phyloP scores from a whole-genome alignment of 768 basidiomycete species.

The Cyathus striatus region DNA sequence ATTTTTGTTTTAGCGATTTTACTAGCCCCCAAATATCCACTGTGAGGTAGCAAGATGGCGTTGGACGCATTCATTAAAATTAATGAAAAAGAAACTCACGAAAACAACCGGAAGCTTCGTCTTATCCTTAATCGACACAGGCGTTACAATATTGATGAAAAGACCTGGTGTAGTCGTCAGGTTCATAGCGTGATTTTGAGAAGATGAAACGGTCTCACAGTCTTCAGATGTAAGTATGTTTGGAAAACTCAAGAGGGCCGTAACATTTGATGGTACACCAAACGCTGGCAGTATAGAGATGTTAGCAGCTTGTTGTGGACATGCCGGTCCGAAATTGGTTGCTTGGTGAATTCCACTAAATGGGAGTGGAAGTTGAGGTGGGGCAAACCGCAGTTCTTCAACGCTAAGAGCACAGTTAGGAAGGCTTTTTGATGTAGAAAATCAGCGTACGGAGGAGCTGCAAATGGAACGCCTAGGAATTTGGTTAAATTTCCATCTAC shows the following conservation, averaged over 20 bases:
- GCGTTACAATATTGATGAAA: slow-evolving; percentile 33
- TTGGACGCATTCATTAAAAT: slow-evolving; percentile 11
- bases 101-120: slow-evolving; percentile 35
- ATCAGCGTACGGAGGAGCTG: slow-evolving; percentile 30
- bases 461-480: slow-evolving; percentile 38
- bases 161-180: no score
- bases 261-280: no score
- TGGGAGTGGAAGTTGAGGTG: slow-evolving; percentile 19
- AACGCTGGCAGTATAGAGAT: no score
- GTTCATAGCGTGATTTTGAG: no score
- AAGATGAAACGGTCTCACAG: no score
- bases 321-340: slow-evolving; percentile 29
- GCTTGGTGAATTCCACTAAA: slow-evolving; percentile 28
- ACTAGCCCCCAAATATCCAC: slow-evolving; percentile 26
- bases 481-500: slow-evolving; percentile 2
- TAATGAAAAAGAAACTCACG: slow-evolving; percentile 19
- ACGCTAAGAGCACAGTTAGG: slow-evolving; percentile 16
- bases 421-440: no score
- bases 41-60: slow-evolving; percentile 4
- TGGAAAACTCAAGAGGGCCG: no score
- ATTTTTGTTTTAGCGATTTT: background rate
- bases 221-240: no score
- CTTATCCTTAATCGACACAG: slow-evolving; percentile 15
- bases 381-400: slow-evolving; percentile 27
- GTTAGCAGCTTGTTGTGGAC: slow-evolving; percentile 32